Base-by-base conservation (phyloP, 2,329 filamentous ascomycete genomes). In the Colletotrichum phormii region DNA sequence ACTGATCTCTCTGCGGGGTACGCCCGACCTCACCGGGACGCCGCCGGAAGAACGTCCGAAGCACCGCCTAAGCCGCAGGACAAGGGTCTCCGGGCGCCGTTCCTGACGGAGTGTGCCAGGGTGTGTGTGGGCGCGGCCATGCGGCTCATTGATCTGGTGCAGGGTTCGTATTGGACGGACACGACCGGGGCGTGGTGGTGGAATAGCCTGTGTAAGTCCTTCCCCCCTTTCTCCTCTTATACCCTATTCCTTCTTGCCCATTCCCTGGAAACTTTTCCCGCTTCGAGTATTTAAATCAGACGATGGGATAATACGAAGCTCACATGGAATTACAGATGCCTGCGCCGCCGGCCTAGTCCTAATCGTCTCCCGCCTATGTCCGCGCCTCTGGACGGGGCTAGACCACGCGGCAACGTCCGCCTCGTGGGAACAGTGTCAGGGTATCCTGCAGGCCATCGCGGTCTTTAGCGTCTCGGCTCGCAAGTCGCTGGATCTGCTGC, bases 131-230 rank as follows among this genome's bases (percentile, higher is more conserved):
- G 68, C 2, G 75, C 80, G 2, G 80, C 81, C 0, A 76, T 79
- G 4, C 76, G 80, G 11, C 76, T 84, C 2, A 76, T 82, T 2
- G 73, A 75, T 1, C 75, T 80, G 6, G 74, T 83, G 1, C 71
- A 80, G 37, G 71, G 77, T 13, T 82, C 78, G 4, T 79, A 80
- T 49, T 63, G 67, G 51, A 78, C 78, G 1, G 72, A 78, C 1
- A 51, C 75, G 1, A 78, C 78, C 3, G 80, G 80, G 26, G 75
- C 78, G 4, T 82, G 81, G 82, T 83, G 82, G 82, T 83, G 82
- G 71, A 83, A 83, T 67, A 80, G 79, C 11, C 81, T 83, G 18
- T 84, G 82, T 82, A 77, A 49, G 80, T 33, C 8, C 59, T 18
- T 5, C 15, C 37, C 5, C 59, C 42, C 15, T 18, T 46, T 46